These are phyloP conservation scores for Lizanozyma gosingica DNA, from an alignment of 1,139 yeast species.

Conservation along the genomic window DNA sequence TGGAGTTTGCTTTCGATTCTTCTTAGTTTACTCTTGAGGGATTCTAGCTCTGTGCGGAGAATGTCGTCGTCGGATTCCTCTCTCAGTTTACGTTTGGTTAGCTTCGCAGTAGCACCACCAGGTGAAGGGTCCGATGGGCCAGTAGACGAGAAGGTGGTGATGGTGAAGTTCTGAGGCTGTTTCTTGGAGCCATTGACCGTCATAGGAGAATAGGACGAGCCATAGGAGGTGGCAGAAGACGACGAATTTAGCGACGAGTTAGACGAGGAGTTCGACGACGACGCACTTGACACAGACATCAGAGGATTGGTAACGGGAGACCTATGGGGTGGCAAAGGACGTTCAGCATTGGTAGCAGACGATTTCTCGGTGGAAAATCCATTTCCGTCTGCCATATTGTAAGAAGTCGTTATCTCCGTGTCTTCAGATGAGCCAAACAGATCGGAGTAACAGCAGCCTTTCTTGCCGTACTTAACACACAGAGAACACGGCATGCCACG, in stretches of 20 bases:
- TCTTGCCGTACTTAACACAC: conserved; percentile 16
- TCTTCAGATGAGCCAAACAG: conserved; percentile 10
- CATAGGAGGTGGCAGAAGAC: conserved; percentile 11
- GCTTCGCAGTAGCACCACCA: background rate
- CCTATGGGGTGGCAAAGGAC: conserved; percentile 1
- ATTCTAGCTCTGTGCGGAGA: background rate
- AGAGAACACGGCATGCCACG: conserved; percentile 22
- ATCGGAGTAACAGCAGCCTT: conserved; percentile 13
- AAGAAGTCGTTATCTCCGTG: background rate
- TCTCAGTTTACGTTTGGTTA: background rate
- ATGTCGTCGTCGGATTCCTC: background rate
- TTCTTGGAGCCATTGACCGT: background rate
- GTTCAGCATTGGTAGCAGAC: background rate
- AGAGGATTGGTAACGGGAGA: conserved; percentile 1
- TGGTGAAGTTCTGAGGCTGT: background rate
- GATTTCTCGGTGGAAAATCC: conserved; percentile 4
- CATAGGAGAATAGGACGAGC: background rate
- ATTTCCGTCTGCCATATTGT: background rate
- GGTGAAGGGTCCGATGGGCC: background rate
- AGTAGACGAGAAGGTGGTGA: background rate
- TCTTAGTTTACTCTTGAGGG: background rate
- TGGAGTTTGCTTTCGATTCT: background rate
- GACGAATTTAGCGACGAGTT: conserved; percentile 20
- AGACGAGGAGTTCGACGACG: conserved; percentile 14
- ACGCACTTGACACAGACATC: background rate